Percentiles rank a stretch among this genome's conserved stretches.
phyloP scores from a whole-genome alignment of 345 rosid species.

The Kernera saxatilis region DNA sequence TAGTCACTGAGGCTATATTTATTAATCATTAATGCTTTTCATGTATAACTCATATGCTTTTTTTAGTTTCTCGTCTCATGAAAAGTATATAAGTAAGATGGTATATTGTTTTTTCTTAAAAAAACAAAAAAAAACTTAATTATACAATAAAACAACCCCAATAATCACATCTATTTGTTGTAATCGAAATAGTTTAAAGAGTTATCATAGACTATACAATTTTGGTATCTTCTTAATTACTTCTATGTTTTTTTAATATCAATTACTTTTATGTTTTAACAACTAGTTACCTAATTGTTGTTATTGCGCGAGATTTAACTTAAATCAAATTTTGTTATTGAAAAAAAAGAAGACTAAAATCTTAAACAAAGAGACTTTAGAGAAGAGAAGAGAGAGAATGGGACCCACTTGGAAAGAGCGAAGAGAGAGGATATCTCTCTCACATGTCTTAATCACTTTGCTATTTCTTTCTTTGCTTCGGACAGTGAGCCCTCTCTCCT shows the following conservation, averaged over 20 bases:
- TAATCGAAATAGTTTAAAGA: too few relatives aligned
- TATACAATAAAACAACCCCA: too few relatives aligned
- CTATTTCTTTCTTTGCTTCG: slow-evolving; percentile 37
- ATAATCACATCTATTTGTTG: too few relatives aligned
- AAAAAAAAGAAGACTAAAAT: not conserved
- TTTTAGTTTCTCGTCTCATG: not conserved
- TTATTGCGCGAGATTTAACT: too few relatives aligned
- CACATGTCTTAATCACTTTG: slow-evolving; percentile 33
- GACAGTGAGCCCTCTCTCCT: slow-evolving; percentile 37
- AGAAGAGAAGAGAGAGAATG: not conserved
- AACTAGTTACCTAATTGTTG: not conserved
- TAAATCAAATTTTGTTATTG: too few relatives aligned
- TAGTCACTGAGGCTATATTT: not conserved
- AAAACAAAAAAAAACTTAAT: too few relatives aligned
- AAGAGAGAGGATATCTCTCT: slow-evolving; percentile 17
- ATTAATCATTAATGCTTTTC: not conserved
- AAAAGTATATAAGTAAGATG: too few relatives aligned
- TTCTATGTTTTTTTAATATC: too few relatives aligned
- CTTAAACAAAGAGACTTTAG: not conserved
- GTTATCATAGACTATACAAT: too few relatives aligned
- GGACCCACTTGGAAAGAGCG: slow-evolving; percentile 15
- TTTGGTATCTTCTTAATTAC: too few relatives aligned
- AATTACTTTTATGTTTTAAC: not conserved
- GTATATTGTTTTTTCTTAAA: too few relatives aligned
- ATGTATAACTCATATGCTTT: not conserved